phyloP scores from a whole-genome alignment of 2,329 filamentous ascomycete genomes.

The Monosporascus sp. region DNA sequence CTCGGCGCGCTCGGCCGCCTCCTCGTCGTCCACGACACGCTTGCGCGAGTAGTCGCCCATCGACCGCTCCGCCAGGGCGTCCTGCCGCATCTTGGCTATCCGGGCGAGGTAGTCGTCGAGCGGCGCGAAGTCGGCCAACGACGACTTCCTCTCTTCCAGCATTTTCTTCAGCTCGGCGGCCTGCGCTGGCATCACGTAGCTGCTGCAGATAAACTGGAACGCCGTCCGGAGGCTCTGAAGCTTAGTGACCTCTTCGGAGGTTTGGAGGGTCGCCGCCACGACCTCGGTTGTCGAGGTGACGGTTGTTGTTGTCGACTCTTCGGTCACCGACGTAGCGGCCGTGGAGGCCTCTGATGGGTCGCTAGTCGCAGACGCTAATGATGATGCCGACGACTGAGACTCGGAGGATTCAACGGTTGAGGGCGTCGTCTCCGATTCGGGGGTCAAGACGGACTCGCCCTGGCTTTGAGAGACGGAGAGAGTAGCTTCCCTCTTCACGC shows the following conservation, averaged over 20 bases:
- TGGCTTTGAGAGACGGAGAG: conserved; percentile 12
- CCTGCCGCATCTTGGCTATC: conserved; percentile 61
- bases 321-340: conserved; percentile 12
- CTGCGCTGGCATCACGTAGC: conserved; percentile 50
- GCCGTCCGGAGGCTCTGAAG: conserved; percentile 62
- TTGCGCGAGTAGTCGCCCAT: conserved; percentile 68
- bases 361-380: conserved; percentile 29
- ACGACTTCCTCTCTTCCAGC: conserved; percentile 30
- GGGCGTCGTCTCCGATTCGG: conserved; percentile 21
- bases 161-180: conserved; percentile 34
- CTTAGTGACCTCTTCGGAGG: conserved; percentile 42
- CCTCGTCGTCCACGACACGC: conserved; percentile 60
- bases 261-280: conserved; percentile 36
- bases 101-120: conserved; percentile 65
- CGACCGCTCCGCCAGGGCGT: conserved; percentile 65
- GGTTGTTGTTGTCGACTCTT: conserved; percentile 8
- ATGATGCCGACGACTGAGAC: conserved; percentile 36
- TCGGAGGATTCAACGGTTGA: conserved; percentile 29
- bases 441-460: conserved; percentile 3
- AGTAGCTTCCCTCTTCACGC: conserved; percentile 51
- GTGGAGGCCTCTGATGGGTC: conserved; percentile 37
- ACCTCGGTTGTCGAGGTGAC: conserved; percentile 10
- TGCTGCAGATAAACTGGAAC: conserved; percentile 57
- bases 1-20: conserved; percentile 59
- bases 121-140: conserved; percentile 58